Evolutionary conservation across 179 eudicot genomes (phyloP), one percentile per base, ranked within the genome.

Genomic region (Beta macrorhiza): DNA sequence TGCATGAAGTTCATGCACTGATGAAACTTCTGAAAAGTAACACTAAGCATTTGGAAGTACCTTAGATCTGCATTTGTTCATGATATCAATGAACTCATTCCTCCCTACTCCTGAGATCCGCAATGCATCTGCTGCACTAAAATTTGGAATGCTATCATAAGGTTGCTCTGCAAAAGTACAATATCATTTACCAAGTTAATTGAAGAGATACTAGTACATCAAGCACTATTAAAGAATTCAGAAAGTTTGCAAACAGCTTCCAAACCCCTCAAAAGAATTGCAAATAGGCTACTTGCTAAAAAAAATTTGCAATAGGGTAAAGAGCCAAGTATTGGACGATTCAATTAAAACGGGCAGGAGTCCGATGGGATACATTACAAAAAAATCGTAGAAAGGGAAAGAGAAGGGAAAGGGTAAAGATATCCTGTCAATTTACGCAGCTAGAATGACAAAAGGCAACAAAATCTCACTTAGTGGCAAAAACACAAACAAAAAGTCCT

Each of bases 41-140:
- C 78, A 67, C 32, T 16, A 82, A 72, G 74, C 79, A 52, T 25
- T 75, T 53, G 15, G 80, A 32, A 82, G 67, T 89, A 96, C 99
- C 98, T 96, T 96, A 83, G 99, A 96, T 87, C 94, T 96, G 85
- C 99, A 96, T 86, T 92, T 96, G 85, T 96, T 96, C 99, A 96
- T 96, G 84, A 96, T 96, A 87, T 96, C 99, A 81, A 96, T 94
- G 87, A 96, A 96, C 84, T 96, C 99, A 86, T 96, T 96, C 89
- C 99, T 92, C 82, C 99, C 99, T 42, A 96, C 84, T 70, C 99
- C 99, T 25, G 97, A 90, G 65, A 96, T 90, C 80, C 98, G 91
- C 85, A 96, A 87, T 67, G 98, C 99, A 90, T 96, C 99, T 76
- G 99, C 99, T 17, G 99, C 99, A 82, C 95, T 96, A 79, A 96